Evolutionary conservation across 2,329 filamentous ascomycete genomes (phyloP).

Genomic region (Chaetomiaceae sp.): DNA sequence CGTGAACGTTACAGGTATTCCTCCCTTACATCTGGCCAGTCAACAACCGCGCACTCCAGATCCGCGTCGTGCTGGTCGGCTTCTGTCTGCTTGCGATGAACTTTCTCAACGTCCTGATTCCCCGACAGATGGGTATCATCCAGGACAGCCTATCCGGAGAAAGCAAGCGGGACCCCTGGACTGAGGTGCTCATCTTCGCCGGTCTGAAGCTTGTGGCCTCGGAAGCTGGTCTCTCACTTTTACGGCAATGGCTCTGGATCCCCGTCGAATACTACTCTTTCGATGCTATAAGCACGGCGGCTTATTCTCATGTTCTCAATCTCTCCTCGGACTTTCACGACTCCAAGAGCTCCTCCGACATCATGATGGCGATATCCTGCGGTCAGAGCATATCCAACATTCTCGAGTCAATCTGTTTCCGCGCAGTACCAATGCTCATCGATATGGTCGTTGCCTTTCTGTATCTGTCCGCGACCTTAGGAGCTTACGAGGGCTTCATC

Average conservation of each 20-base stretch:
- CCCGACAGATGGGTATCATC: slow-evolving; percentile 75
- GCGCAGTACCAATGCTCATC: slow-evolving; percentile 53
- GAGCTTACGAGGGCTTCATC: slow-evolving; percentile 57
- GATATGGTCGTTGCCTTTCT: slow-evolving; percentile 54
- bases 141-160: slow-evolving; percentile 58
- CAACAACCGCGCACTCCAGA: slow-evolving; percentile 58
- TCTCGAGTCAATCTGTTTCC: slow-evolving; percentile 53
- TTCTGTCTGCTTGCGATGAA: slow-evolving; percentile 65
- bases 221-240: slow-evolving; percentile 47
- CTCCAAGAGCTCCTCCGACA: slow-evolving; percentile 53
- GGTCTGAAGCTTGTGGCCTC: slow-evolving; percentile 46
- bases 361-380: slow-evolving; percentile 50
- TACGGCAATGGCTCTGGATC: slow-evolving; percentile 51
- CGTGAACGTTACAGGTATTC: slow-evolving; percentile 48
- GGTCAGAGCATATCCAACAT: slow-evolving; percentile 49
- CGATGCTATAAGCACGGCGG: slow-evolving; percentile 47
- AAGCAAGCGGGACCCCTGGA: slow-evolving; percentile 45
- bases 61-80: slow-evolving; percentile 60
- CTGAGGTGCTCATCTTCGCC: slow-evolving; percentile 47
- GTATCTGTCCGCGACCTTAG: slow-evolving; percentile 54
- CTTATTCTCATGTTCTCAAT: slow-evolving; percentile 54
- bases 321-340: slow-evolving; percentile 58
- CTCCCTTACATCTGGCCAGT: slow-evolving; percentile 75
- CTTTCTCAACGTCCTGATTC: slow-evolving; percentile 67
- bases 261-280: slow-evolving; percentile 53